A percentile compares a stretch with the other conserved stretches of the same genome.
Evolutionary conservation across 331 rosid species (phyloP).

Genomic region (Rosa hybrid): DNA sequence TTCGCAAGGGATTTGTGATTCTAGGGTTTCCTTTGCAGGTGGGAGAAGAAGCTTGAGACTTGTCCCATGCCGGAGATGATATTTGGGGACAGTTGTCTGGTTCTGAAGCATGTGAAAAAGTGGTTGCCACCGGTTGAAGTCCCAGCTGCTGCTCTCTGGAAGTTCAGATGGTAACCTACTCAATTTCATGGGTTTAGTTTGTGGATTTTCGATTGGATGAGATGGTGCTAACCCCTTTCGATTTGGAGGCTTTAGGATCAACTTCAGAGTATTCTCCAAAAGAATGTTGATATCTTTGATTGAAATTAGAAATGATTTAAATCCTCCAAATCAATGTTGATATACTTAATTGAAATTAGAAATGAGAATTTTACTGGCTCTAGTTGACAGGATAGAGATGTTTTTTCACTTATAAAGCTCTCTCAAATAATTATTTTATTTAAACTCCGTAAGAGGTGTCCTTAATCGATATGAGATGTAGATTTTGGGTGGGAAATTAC

Average conservation of each 20-base stretch:
- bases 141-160: constrained; percentile 98
- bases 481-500: constrained; percentile 6
- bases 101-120: constrained; percentile 63
- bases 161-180: constrained; percentile 64
- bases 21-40: constrained; percentile 52
- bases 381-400: neutral
- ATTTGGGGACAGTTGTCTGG: constrained; percentile 77
- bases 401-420: neutral
- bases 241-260: constrained; percentile 1
- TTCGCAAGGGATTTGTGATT: neutral
- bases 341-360: neutral
- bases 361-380: neutral
- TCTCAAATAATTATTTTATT: neutral
- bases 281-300: neutral
- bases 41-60: constrained; percentile 83
- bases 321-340: neutral
- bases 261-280: neutral
- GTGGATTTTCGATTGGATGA: neutral
- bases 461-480: neutral
- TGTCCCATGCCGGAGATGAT: constrained; percentile 96
- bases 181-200: neutral
- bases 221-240: neutral
- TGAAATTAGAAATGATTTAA: neutral
- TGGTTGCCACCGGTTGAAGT: constrained; percentile 98
- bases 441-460: neutral